Percentiles rank a stretch among this genome's conserved stretches.
phyloP scores from a whole-genome alignment of 139 green algal species.

The Pycnococcus provasolii region DNA sequence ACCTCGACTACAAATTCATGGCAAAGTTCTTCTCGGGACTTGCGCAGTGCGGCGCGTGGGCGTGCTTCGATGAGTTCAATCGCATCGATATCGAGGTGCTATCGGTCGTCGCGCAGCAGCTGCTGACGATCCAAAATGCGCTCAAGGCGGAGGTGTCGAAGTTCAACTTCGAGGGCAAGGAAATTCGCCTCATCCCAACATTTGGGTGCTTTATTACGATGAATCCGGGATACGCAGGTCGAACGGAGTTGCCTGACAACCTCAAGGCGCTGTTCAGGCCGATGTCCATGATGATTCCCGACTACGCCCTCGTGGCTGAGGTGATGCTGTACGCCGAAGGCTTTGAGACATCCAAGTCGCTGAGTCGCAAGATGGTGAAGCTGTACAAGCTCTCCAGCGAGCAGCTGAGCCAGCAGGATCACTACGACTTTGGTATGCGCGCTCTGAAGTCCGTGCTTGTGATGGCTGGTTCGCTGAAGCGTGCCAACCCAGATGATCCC shows the following conservation, averaged over 20 bases:
- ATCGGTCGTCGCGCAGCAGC: slow-evolving; percentile 47
- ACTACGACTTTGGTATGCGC: slow-evolving; percentile 59
- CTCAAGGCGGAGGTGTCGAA: slow-evolving; percentile 26
- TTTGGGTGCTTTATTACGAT: slow-evolving; percentile 43
- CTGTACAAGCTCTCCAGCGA: slow-evolving; percentile 37
- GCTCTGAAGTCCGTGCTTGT: slow-evolving; percentile 45
- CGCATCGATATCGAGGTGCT: slow-evolving; percentile 45
- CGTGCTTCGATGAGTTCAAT: slow-evolving; percentile 42
- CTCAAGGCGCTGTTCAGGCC: slow-evolving; percentile 52
- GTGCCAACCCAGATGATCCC: neutral
- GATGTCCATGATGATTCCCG: slow-evolving; percentile 47
- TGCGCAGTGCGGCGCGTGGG: slow-evolving; percentile 36
- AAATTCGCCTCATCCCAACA: slow-evolving; percentile 32
- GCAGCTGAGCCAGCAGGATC: slow-evolving; percentile 37
- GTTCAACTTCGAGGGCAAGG: slow-evolving; percentile 34
- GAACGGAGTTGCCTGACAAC: slow-evolving; percentile 51
- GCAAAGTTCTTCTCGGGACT: slow-evolving; percentile 63
- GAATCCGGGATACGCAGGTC: slow-evolving; percentile 48
- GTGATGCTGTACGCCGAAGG: slow-evolving; percentile 50
- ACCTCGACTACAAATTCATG: slow-evolving; percentile 46
- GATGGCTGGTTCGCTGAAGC: slow-evolving; percentile 29
- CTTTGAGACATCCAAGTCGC: slow-evolving; percentile 33
- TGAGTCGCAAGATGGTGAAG: slow-evolving; percentile 41
- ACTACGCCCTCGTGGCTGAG: slow-evolving; percentile 51
- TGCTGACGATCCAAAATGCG: slow-evolving; percentile 53